phyloP scores from a whole-genome alignment of 805 yeast genomes.

The Millerozyma acaciae region DNA sequence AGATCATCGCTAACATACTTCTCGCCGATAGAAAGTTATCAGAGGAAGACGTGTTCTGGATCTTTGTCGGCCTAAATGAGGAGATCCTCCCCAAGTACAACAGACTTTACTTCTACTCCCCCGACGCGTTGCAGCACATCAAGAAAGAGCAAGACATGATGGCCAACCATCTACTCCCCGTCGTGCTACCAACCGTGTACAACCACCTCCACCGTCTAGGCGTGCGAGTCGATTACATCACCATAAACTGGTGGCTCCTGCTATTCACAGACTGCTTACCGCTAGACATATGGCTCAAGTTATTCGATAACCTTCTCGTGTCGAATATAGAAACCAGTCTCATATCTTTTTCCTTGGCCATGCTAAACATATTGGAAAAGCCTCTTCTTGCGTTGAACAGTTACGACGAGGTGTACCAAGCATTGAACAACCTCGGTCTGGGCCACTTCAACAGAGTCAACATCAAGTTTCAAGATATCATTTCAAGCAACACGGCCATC shows the following conservation, averaged over 20 bases:
- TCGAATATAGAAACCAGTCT: constrained; percentile 34
- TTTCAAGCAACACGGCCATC: constrained; percentile 10
- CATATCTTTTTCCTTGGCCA: constrained; percentile 29
- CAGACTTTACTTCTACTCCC: constrained; percentile 13
- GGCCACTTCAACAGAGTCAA: constrained; percentile 13
- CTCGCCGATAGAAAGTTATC: constrained; percentile 22
- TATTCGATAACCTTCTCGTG: constrained; percentile 46
- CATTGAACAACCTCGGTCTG: constrained; percentile 28
- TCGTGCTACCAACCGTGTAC: constrained; percentile 36
- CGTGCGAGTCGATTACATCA: constrained; percentile 46
- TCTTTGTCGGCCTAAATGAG: constrained; percentile 45
- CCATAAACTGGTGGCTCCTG: constrained; percentile 56
- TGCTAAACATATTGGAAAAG: constrained; percentile 34
- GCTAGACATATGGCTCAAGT: constrained; percentile 46
- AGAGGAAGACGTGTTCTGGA: constrained; percentile 52
- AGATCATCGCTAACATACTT: constrained; percentile 50
- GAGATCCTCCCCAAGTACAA: constrained; percentile 46
- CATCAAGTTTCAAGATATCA: constrained; percentile 18
- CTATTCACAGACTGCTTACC: constrained; percentile 51
- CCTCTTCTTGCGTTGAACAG: constrained; percentile 19
- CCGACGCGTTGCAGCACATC: constrained; percentile 21
- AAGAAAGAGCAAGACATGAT: constrained; percentile 39
- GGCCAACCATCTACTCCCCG: constrained; percentile 25
- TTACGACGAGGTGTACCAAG: constrained; percentile 30
- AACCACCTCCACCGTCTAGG: constrained; percentile 29